Evolutionary conservation across 1,284 basidiomycete genomes (phyloP), one percentile per base, ranked within the genome.

Genomic region (Puccinia polysora): DNA sequence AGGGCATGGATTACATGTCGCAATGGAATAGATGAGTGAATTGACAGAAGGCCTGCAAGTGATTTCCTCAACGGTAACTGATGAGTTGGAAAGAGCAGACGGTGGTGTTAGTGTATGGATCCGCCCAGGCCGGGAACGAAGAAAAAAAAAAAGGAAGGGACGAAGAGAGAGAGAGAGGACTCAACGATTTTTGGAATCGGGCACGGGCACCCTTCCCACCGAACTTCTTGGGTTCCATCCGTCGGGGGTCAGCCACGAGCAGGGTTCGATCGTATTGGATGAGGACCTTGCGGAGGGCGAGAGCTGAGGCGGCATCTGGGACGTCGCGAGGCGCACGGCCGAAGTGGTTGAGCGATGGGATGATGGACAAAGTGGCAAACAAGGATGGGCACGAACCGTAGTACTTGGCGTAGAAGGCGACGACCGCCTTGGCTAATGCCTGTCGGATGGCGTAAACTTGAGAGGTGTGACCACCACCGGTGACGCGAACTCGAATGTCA

Each of bases 371-470:
- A 14, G 50, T 20, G 14, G 55, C 45, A 5, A 14, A 15, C 14
- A 25, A 36, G 23, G 78, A 77, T 30, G 76, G 78, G 60, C 76
- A 77, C 50, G 77, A 77, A 60, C 78, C 76, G 75, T 78, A 78
- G 76, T 78, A 77, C 76, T 78, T 78, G 77, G 78, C 76, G 74
- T 79, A 79, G 78, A 79, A 97, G 69, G 95, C 96, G 79, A 99
- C 91, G 76, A 98, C 83, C 74, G 95, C 94, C 85, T 97, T 98
- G 78, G 92, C 89, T 79, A 99, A 96, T 62, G 96, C 96, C 85
- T 99, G 96, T 78, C 96, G 92, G 82, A 98, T 92, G 76, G 96
- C 96, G 83, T 98, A 99, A 76, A 98, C 86, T 83, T 98, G 96
- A 75, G 95, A 97, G 75, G 92, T 94, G 85, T 97, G 95, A 83